Evolutionary conservation across 1,284 basidiomycete genomes (phyloP).

Genomic region (Leccinum subrobustum): DNA sequence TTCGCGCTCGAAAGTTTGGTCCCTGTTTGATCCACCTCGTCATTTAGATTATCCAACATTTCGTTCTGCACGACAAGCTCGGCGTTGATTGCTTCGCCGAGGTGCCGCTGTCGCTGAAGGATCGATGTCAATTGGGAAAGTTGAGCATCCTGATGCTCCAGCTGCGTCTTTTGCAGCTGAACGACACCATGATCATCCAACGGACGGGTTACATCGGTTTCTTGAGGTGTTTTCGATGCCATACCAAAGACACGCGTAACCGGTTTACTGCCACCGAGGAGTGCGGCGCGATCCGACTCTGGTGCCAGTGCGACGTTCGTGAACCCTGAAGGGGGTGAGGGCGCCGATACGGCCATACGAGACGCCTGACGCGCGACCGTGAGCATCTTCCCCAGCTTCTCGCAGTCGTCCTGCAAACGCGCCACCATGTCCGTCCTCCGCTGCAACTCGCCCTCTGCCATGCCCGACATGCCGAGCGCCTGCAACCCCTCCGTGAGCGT

Average conservation of each 20-base stretch:
- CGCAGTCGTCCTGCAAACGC: conserved; percentile 81
- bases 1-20: conserved; percentile 78
- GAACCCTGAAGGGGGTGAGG: conserved; percentile 16
- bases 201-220: conserved; percentile 85
- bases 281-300: conserved; percentile 61
- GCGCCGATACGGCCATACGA: conserved; percentile 32
- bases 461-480: conserved; percentile 60
- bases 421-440: conserved; percentile 83
- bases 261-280: conserved; percentile 50
- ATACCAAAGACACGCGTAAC: conserved; percentile 81
- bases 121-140: conserved; percentile 78
- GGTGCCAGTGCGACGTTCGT: conserved; percentile 43
- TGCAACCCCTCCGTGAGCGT: conserved; percentile 71
- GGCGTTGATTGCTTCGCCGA: conserved; percentile 84
- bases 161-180: conserved; percentile 76
- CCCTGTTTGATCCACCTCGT: conserved; percentile 73
- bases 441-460: conserved; percentile 83
- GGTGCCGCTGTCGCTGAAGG: conserved; percentile 80
- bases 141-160: conserved; percentile 84
- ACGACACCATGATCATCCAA: conserved; percentile 82
- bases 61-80: conserved; percentile 89
- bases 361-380: conserved; percentile 63
- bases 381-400: conserved; percentile 78
- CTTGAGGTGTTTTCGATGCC: conserved; percentile 55
- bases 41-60: conserved; percentile 76